These are phyloP conservation scores for Leishmania braziliensis DNA, from an alignment of 208 protist genomes.

Conservation along the genomic window DNA sequence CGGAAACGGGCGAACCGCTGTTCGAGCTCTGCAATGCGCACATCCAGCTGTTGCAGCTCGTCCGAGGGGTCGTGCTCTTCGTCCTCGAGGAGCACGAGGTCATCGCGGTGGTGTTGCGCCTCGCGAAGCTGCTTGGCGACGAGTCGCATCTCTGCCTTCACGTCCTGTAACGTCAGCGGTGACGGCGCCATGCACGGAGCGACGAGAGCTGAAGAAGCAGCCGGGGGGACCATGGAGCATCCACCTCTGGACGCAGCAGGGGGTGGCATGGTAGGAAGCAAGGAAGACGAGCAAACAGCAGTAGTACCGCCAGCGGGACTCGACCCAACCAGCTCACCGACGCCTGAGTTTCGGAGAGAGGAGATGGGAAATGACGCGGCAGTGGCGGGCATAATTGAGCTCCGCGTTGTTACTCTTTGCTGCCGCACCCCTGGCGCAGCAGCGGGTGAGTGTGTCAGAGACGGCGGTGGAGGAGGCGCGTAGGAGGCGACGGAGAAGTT, in stretches of 20 bases:
- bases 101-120: slow-evolving; percentile 65
- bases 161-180: slow-evolving; percentile 26
- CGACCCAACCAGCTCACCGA: not conserved
- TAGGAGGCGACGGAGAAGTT: slow-evolving; percentile 2
- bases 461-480: not conserved
- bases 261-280: not conserved
- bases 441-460: not conserved
- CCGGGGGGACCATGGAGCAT: not conserved
- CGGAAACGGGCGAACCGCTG: slow-evolving; percentile 49
- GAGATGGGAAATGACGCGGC: not conserved
- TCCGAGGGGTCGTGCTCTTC: slow-evolving; percentile 60
- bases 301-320: not conserved
- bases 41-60: slow-evolving; percentile 48
- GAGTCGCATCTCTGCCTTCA: slow-evolving; percentile 54
- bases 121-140: slow-evolving; percentile 48
- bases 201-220: not conserved
- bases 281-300: not conserved
- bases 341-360: not conserved
- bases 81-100: slow-evolving; percentile 71
- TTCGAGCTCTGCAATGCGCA: slow-evolving; percentile 48
- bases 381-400: not conserved
- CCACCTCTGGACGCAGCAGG: not conserved
- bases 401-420: not conserved
- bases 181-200: slow-evolving; percentile 3
- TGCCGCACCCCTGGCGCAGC: not conserved